phyloP scores from a whole-genome alignment of 192 early-diverging fungal genomes.

The Jimgerdemannia lactiflua region DNA sequence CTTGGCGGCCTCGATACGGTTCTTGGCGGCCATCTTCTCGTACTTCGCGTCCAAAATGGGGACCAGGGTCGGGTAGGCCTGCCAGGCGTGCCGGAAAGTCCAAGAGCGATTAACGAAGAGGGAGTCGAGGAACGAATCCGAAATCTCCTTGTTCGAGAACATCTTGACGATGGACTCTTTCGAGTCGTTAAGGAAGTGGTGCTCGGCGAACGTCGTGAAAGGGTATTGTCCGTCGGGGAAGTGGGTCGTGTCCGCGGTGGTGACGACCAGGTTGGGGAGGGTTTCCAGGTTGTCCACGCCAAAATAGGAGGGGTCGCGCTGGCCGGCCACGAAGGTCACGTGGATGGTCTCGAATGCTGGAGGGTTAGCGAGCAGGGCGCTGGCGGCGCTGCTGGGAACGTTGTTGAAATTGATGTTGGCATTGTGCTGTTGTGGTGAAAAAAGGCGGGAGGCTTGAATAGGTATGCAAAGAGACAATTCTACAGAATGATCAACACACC shows the following conservation, averaged over 20 bases:
- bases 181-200: conserved; percentile 26
- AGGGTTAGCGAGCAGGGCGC: neutral
- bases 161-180: conserved; percentile 56
- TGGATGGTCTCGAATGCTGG: conserved; percentile 47
- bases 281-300: conserved; percentile 11
- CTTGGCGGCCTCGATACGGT: neutral
- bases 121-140: conserved; percentile 38
- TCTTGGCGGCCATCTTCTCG: neutral
- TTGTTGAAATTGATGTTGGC: conserved; percentile 10
- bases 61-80: conserved; percentile 54
- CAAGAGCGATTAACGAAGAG: conserved; percentile 45
- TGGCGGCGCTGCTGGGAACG: neutral
- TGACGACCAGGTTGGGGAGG: conserved; percentile 47
- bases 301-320: conserved; percentile 50
- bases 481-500: neutral
- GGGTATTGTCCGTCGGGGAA: conserved; percentile 30
- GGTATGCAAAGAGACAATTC: conserved; percentile 2
- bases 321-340: conserved; percentile 57
- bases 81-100: conserved; percentile 51
- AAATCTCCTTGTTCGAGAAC: conserved; percentile 42
- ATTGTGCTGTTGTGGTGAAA: no score
- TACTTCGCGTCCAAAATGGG: conserved; percentile 13
- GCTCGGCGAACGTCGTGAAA: conserved; percentile 43
- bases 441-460: conserved; percentile 5
- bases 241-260: conserved; percentile 26